phyloP scores from a whole-genome alignment of 768 basidiomycete genomes.

The Macrolepiota dolichaula region DNA sequence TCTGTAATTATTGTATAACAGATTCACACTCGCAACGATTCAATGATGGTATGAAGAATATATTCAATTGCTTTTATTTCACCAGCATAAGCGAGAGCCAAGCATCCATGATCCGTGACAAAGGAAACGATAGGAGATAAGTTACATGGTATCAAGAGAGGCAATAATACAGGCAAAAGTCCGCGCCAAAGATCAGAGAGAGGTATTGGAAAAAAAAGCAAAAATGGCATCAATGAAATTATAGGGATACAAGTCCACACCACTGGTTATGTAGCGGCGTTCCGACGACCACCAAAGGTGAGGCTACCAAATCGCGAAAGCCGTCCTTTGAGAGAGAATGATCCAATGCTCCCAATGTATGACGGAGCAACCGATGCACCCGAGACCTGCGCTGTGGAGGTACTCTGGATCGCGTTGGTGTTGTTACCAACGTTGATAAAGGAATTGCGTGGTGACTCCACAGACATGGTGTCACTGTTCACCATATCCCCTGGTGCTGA shows the following conservation, averaged over 20 bases:
- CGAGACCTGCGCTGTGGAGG: conserved; percentile 38
- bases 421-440: conserved; percentile 69
- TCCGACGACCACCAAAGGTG: conserved; percentile 61
- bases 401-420: conserved; percentile 26
- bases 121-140: not conserved
- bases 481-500: conserved; percentile 68
- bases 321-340: conserved; percentile 64
- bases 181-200: not conserved
- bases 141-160: not conserved
- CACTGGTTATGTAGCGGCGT: conserved; percentile 16
- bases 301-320: conserved; percentile 77
- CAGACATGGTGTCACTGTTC: conserved; percentile 57
- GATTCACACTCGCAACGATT: not conserved
- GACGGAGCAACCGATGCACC: conserved; percentile 62
- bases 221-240: not conserved
- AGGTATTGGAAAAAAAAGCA: not conserved
- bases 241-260: conserved; percentile 4
- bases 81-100: not conserved
- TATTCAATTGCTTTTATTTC: not conserved
- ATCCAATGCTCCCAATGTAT: conserved; percentile 57
- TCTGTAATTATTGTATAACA: not conserved
- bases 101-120: not conserved
- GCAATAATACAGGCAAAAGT: not conserved
- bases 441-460: conserved; percentile 70
- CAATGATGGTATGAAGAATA: not conserved